Evolutionary conservation across 176 grass and related monocot species (phyloP), one percentile per base, ranked within the genome.

Genomic region (Alloteropsis semialata): DNA sequence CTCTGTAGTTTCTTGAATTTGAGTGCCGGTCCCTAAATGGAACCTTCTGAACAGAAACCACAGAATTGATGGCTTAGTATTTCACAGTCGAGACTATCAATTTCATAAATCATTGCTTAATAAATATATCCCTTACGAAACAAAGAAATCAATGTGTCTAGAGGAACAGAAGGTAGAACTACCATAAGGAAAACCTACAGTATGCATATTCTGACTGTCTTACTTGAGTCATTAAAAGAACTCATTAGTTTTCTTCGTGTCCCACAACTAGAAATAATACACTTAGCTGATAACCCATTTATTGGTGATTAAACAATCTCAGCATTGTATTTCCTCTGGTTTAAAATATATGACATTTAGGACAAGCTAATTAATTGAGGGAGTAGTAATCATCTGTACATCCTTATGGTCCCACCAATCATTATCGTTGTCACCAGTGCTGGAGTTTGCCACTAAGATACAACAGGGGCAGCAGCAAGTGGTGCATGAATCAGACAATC

Each of bases 1-100:
- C 88, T 88, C 95, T 91, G 72, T 93, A 45, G 88, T 89, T 93
- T 87, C 95, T 97, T 68, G 86, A 81, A 67, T 69, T 89, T 60
- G 86, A 69, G 77, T 83, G 90, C 10, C 95, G 76, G 21, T 88
- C 88, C 84, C 81, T 92, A 69, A 68, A 94, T 14, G 81, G 50
- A 89, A 85, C 81, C 90, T 94, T 94, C 90, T 94, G 69, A 64
- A 72, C 41, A 79, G 72, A 73, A 80, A 36, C 27, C 49, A 87
- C 30, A 82, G 14, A 80, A 72, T 92, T 56, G 36, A 84, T 38
- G 30, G 39, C 30, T 86, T 76, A 84, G 82, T 78, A 81, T 82
- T 79, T 48, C 10, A 19, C 46, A 77, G 14, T 83, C 65, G 39
- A 85, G 58, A 81, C 56, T 43, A 84, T 70, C 27, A 84, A 64